Conservation (phyloP, 2,329 filamentous ascomycete genomes). For the Aspergillus bombycis region DNA sequence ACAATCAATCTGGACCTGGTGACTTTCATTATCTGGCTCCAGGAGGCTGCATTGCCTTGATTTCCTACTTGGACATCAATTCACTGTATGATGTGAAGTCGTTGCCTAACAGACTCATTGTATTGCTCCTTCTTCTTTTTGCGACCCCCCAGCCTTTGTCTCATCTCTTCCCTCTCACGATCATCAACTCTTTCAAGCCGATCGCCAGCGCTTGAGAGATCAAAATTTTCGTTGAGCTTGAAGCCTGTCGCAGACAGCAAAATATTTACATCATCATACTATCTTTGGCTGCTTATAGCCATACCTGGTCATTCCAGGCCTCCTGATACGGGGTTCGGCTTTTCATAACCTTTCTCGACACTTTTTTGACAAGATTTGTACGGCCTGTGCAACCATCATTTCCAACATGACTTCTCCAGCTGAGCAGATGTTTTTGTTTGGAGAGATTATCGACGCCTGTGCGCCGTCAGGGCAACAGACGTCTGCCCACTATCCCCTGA, state of each 20-base stretch:
- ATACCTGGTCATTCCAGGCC: neutral
- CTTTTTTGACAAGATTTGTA: neutral
- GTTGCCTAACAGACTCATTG: neutral
- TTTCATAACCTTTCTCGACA: neutral
- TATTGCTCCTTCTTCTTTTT: neutral
- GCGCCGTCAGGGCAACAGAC: neutral
- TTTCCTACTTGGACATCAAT: neutral
- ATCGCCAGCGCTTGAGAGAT: neutral
- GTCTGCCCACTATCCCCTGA: conserved; percentile 1
- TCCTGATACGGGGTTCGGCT: neutral
- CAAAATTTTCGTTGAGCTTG: neutral
- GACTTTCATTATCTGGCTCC: too few relatives aligned
- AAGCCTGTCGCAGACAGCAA: neutral
- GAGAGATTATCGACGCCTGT: conserved; percentile 8
- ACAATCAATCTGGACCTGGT: too few relatives aligned
- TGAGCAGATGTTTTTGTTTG: conserved; percentile 22
- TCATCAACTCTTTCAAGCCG: neutral
- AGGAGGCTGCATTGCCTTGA: neutral
- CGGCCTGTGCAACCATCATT: neutral
- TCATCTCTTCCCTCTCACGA: neutral
- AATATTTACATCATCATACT: neutral
- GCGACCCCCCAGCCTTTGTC: neutral
- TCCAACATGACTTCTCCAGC: conserved; percentile 18
- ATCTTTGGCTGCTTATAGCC: neutral
- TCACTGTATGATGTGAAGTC: neutral